Evolutionary conservation across 257 asterid species (phyloP).

Genomic region (Solanum pimpinellifolium): DNA sequence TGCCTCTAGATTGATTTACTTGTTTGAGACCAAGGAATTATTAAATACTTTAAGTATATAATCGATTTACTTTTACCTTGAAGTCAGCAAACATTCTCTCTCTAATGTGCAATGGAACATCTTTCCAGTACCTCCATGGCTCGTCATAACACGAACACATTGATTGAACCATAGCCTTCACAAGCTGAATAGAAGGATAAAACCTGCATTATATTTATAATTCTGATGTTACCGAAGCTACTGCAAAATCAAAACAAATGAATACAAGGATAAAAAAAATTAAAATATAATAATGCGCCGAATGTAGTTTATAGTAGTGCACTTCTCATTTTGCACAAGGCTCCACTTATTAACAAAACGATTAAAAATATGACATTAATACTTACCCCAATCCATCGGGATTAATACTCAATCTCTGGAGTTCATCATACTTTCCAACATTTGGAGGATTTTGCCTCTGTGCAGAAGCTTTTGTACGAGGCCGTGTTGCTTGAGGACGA

Average conservation of each 20-base stretch:
- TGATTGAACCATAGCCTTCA: not conserved
- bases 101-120: not conserved
- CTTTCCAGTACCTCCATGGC: not conserved
- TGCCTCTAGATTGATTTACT: not conserved
- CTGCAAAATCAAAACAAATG: not conserved
- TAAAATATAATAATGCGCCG: too few relatives aligned
- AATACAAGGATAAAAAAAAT: too few relatives aligned
- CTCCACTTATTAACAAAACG: too few relatives aligned
- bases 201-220: not conserved
- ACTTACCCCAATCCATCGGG: too few relatives aligned
- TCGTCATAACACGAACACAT: not conserved
- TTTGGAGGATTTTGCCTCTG: too few relatives aligned
- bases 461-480: too few relatives aligned
- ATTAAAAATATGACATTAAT: too few relatives aligned
- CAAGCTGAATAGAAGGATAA: not conserved
- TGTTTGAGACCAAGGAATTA: not conserved
- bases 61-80: not conserved
- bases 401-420: too few relatives aligned
- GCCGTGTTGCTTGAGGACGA: too few relatives aligned
- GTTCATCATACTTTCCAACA: too few relatives aligned
- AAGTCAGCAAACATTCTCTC: not conserved
- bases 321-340: too few relatives aligned
- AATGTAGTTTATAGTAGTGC: too few relatives aligned
- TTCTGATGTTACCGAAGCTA: not conserved
- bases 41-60: not conserved